These are phyloP conservation scores for Solanum lignicaule DNA, from an alignment of 257 asterid species.

Conservation along the genomic window DNA sequence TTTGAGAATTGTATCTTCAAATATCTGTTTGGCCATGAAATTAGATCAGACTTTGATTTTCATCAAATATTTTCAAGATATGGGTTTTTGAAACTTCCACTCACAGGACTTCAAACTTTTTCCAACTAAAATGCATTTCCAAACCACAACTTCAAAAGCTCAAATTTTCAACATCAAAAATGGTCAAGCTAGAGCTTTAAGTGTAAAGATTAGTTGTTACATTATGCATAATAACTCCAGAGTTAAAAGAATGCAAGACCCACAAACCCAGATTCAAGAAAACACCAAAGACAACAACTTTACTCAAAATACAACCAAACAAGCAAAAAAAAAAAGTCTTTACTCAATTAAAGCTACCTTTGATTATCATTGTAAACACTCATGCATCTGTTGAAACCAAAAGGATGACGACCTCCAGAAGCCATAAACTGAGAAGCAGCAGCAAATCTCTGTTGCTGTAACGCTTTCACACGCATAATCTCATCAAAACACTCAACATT, in stretches of 20 bases:
- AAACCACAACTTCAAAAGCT: not conserved
- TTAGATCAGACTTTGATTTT: not conserved
- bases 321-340: not conserved
- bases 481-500: constrained; percentile 53
- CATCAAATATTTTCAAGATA: not conserved
- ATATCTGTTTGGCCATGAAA: not conserved
- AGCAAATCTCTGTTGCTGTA: constrained; percentile 61
- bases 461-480: constrained; percentile 53
- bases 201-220: not conserved
- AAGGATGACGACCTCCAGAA: constrained; percentile 45
- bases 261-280: not conserved
- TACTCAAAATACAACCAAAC: not conserved
- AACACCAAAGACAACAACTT: not conserved
- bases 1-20: not conserved
- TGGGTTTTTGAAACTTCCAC: not conserved
- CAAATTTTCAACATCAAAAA: not conserved
- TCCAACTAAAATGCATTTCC: not conserved
- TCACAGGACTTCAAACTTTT: not conserved
- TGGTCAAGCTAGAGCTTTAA: not conserved
- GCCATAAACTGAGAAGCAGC: constrained; percentile 38
- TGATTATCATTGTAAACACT: constrained; percentile 48
- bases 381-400: constrained; percentile 47
- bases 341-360: constrained; percentile 25
- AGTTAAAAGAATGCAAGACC: not conserved
- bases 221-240: not conserved